A percentile compares a stretch with the other conserved stretches of the same genome.
Evolutionary conservation across 192 early-diverging fungal species (phyloP).

Genomic region (Fimicolochytrium jonesii): DNA sequence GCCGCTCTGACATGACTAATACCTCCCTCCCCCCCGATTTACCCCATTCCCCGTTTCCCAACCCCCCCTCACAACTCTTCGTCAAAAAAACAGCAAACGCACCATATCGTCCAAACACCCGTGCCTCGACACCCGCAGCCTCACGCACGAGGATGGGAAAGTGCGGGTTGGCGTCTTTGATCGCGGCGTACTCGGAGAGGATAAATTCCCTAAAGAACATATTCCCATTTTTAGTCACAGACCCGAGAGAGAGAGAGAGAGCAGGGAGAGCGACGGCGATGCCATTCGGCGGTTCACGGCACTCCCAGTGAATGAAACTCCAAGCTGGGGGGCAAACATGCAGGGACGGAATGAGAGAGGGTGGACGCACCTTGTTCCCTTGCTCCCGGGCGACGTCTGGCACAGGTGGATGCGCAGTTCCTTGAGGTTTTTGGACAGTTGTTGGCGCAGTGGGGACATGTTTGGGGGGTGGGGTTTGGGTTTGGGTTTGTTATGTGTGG

Average conservation of each 20-base stretch:
- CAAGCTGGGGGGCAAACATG: neutral
- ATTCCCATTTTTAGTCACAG: no score
- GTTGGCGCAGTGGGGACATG: no score
- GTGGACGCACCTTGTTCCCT: constrained; percentile 71
- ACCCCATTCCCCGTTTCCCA: no score
- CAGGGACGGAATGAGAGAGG: neutral
- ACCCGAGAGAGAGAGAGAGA: no score
- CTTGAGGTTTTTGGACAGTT: constrained; percentile 51
- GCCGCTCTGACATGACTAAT: no score
- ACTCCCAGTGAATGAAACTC: no score
- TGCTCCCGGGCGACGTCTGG: constrained; percentile 72
- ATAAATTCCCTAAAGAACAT: constrained; percentile 72
- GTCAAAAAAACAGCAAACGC: neutral
- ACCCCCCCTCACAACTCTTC: no score
- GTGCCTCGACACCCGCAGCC: constrained; percentile 74
- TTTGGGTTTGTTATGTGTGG: no score
- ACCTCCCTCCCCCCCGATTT: no score
- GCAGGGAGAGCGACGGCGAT: no score
- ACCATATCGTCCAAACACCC: constrained; percentile 90
- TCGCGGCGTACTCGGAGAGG: constrained; percentile 67
- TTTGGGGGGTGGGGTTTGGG: no score
- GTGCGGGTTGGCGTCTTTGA: constrained; percentile 82
- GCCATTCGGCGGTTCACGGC: no score
- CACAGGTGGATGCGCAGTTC: constrained; percentile 90
- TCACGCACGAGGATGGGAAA: constrained; percentile 91